Conservation (phyloP, 768 basidiomycete species). For the Pleurotus cornucopiae region DNA sequence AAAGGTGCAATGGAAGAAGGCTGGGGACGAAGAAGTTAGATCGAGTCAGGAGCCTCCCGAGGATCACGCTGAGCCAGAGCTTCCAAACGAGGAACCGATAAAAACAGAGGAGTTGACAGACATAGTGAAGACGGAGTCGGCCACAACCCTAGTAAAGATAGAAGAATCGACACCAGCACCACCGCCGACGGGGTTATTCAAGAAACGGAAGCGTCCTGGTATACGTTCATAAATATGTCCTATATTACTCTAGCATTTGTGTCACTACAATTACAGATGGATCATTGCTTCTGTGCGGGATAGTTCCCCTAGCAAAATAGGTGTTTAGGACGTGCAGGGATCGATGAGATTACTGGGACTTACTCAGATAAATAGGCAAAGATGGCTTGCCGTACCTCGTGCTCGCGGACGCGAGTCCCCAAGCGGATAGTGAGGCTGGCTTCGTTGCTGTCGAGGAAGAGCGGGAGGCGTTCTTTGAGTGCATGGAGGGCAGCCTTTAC, state of each 20-base stretch:
- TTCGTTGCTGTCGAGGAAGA: constrained; percentile 1
- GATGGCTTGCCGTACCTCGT: constrained; percentile 6
- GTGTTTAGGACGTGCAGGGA: background rate
- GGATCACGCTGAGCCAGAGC: constrained; percentile 18
- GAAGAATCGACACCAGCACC: background rate
- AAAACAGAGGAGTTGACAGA: background rate
- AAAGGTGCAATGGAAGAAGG: constrained; percentile 29
- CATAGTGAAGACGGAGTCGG: background rate
- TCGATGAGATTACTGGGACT: background rate
- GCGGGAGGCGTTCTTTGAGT: background rate
- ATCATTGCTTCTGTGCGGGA: background rate
- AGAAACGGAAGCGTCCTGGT: constrained; percentile 4
- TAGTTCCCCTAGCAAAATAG: background rate
- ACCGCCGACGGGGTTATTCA: background rate
- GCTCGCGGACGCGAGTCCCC: background rate
- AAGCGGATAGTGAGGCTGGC: background rate
- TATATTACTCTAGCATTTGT: background rate
- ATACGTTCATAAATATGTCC: background rate
- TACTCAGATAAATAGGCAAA: constrained; percentile 2
- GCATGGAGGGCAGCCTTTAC: background rate
- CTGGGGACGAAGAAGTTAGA: constrained; percentile 19
- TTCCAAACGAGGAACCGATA: background rate
- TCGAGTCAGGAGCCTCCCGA: constrained; percentile 19
- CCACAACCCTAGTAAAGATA: background rate
- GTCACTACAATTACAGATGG: constrained; percentile 3